These are phyloP conservation scores for Syncephalis plumigaleata DNA, from an alignment of 371 early-diverging fungal genomes.

Conservation along the genomic window DNA sequence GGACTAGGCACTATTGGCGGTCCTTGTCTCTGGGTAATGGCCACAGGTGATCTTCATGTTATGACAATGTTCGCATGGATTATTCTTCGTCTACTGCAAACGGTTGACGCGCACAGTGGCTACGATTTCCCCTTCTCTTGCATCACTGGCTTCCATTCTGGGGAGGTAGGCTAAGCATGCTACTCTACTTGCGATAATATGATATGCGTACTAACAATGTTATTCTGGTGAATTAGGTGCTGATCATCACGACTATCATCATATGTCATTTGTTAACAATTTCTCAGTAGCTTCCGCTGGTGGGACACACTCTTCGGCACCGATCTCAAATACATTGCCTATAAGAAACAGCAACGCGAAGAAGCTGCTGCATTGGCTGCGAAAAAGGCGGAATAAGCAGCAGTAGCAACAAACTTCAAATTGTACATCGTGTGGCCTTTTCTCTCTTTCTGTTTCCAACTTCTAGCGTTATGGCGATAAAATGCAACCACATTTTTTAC, in stretches of 20 bases:
- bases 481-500: too few species aligned
- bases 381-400: not conserved
- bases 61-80: constrained; percentile 70
- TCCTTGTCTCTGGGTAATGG: constrained; percentile 40
- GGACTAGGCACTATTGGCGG: constrained; percentile 61
- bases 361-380: not conserved
- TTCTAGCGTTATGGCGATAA: too few species aligned
- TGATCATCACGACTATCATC: constrained; percentile 79
- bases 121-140: constrained; percentile 88
- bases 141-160: constrained; percentile 60
- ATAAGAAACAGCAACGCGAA: constrained; percentile 15
- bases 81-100: constrained; percentile 51
- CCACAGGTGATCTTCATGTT: constrained; percentile 45
- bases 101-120: constrained; percentile 86
- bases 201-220: not conserved
- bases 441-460: too few species aligned
- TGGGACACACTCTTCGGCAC: constrained; percentile 73
- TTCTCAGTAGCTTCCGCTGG: constrained; percentile 64
- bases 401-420: too few species aligned
- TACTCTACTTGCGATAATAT: not conserved
- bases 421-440: too few species aligned
- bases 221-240: constrained; percentile 38
- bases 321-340: constrained; percentile 53
- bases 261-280: constrained; percentile 64
- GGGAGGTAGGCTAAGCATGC: constrained; percentile 24